Conservation (phyloP, 108 stramenopile species). For the Epipyxis sp. region DNA sequence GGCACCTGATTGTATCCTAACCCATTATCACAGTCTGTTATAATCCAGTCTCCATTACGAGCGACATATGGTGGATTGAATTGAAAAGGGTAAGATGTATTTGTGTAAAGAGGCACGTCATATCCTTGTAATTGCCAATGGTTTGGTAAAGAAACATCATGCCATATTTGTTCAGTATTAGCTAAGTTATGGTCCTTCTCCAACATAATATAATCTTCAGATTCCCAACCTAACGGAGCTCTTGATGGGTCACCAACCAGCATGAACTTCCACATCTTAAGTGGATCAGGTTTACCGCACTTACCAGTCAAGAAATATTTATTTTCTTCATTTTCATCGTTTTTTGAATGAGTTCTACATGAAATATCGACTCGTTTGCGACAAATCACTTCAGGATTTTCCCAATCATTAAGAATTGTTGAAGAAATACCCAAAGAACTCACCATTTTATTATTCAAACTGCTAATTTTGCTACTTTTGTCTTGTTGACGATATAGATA, state of each 20-base stretch:
- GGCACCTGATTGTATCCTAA: constrained; percentile 44
- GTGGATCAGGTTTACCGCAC: background rate
- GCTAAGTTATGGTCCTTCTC: background rate
- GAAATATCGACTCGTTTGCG: background rate
- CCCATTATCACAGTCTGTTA: background rate
- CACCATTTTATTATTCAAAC: too few species aligned
- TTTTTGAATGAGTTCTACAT: background rate
- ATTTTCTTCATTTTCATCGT: background rate
- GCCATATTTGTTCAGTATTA: background rate
- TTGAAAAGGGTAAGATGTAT: constrained; percentile 42
- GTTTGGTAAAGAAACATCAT: constrained; percentile 3
- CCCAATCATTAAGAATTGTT: too few species aligned
- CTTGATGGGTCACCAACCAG: background rate
- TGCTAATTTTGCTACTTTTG: too few species aligned
- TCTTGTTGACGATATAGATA: too few species aligned
- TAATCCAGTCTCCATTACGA: constrained; percentile 11
- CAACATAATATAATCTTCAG: too few species aligned
- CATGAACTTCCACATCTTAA: background rate
- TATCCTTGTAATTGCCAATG: constrained; percentile 48
- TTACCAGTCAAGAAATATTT: background rate
- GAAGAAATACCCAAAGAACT: too few species aligned
- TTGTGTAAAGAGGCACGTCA: constrained; percentile 63
- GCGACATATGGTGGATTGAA: constrained; percentile 19
- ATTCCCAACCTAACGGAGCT: background rate
- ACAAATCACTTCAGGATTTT: constrained; percentile 17